phyloP scores from a whole-genome alignment of 768 basidiomycete genomes.

The Psilocybe subaeruginosa region DNA sequence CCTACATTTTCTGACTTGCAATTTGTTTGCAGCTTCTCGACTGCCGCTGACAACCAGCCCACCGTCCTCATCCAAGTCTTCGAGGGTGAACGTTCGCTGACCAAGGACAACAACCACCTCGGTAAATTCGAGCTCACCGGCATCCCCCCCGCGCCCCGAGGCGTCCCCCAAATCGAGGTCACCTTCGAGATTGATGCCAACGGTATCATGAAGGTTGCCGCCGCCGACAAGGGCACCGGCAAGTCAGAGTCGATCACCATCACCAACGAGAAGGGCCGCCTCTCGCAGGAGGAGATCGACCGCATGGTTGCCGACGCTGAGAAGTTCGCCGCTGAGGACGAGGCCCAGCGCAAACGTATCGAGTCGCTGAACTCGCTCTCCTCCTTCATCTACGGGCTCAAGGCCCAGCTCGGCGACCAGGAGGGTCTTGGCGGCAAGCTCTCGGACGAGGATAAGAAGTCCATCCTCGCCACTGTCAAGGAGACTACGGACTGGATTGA shows the following conservation, averaged over 20 bases:
- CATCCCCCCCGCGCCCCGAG: conserved; percentile 95
- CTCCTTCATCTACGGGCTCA: conserved; percentile 83
- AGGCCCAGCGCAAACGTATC: conserved; percentile 78
- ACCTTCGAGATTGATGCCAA: conserved; percentile 95
- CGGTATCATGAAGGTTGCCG: conserved; percentile 93
- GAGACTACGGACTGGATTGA: conserved; percentile 94
- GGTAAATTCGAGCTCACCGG: conserved; percentile 94
- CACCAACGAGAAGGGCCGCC: conserved; percentile 95
- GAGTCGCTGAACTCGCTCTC: conserved; percentile 85
- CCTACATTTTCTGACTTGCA: conserved; percentile 3
- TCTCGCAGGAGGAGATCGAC: conserved; percentile 88
- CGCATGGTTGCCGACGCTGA: conserved; percentile 96
- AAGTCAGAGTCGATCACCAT: conserved; percentile 92
- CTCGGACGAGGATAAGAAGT: conserved; percentile 81
- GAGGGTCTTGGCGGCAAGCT: conserved; percentile 93
- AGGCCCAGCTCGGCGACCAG: conserved; percentile 83
- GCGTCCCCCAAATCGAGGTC: conserved; percentile 97
- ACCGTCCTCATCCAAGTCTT: conserved; percentile 97
- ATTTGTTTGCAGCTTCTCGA: conserved; percentile 61
- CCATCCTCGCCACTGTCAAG: conserved; percentile 79
- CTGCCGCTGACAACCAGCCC: conserved; percentile 90
- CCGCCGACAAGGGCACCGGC: conserved; percentile 93
- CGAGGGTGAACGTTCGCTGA: conserved; percentile 96
- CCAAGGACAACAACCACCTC: conserved; percentile 98
- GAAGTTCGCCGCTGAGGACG: conserved; percentile 84